These are phyloP conservation scores for Favolaschia claudopus DNA, from an alignment of 768 basidiomycete species.

Conservation along the genomic window DNA sequence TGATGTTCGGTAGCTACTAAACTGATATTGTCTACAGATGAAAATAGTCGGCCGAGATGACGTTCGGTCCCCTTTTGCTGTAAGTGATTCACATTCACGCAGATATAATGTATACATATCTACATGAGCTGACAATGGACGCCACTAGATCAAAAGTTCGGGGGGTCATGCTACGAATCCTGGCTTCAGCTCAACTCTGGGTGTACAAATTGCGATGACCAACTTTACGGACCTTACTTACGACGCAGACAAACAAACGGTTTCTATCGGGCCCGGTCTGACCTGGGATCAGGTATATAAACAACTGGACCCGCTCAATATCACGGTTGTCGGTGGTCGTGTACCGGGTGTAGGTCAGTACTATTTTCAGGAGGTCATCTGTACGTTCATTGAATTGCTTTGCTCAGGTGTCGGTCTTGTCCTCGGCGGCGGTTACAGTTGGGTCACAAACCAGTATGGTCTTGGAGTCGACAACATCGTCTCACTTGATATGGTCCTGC, in stretches of 20 bases:
- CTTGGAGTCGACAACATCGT: slow-evolving; percentile 48
- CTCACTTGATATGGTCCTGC: slow-evolving; percentile 48
- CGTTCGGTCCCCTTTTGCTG: background rate
- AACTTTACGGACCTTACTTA: slow-evolving; percentile 38
- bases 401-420: background rate
- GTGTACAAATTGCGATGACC: slow-evolving; percentile 49
- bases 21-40: background rate
- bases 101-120: too few species aligned
- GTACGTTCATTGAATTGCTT: too few species aligned
- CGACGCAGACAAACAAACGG: slow-evolving; percentile 28
- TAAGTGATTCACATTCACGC: background rate
- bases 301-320: slow-evolving; percentile 43
- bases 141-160: slow-evolving; percentile 47
- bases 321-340: slow-evolving; percentile 28
- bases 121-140: too few species aligned
- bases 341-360: slow-evolving; percentile 49
- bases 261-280: slow-evolving; percentile 25
- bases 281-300: slow-evolving; percentile 57
- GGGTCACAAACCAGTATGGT: slow-evolving; percentile 52
- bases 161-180: slow-evolving; percentile 45
- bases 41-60: background rate
- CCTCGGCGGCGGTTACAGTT: slow-evolving; percentile 49
- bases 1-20: too few species aligned
- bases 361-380: too few species aligned
- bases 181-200: slow-evolving; percentile 48